These are phyloP conservation scores for Phaeosphaeria sp. DNA, from an alignment of 2,329 filamentous ascomycete species.

Conservation along the genomic window DNA sequence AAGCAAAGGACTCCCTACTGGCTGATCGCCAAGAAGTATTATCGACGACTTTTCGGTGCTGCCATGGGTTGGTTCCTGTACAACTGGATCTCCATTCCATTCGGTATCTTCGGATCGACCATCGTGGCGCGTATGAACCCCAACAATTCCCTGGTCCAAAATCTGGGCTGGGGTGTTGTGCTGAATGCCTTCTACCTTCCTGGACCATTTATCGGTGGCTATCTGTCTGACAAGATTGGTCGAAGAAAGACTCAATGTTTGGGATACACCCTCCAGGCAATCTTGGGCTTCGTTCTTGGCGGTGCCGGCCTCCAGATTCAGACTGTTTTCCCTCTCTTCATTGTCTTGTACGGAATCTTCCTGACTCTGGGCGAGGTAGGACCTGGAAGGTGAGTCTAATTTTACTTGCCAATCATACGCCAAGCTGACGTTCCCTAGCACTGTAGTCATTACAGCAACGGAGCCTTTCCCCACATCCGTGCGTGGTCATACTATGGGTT, in stretches of 20 bases:
- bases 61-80: slow-evolving; percentile 60
- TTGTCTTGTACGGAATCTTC: slow-evolving; percentile 36
- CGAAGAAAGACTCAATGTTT: slow-evolving; percentile 31
- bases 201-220: slow-evolving; percentile 36
- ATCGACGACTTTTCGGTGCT: slow-evolving; percentile 57
- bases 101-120: slow-evolving; percentile 62
- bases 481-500: slow-evolving; percentile 33
- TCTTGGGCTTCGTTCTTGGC: slow-evolving; percentile 34
- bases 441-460: slow-evolving; percentile 22
- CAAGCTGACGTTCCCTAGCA: neutral
- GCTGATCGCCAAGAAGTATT: slow-evolving; percentile 58
- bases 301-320: slow-evolving; percentile 36
- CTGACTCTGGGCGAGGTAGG: slow-evolving; percentile 35
- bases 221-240: slow-evolving; percentile 33
- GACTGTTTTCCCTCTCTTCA: slow-evolving; percentile 36
- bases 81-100: slow-evolving; percentile 63
- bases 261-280: slow-evolving; percentile 30
- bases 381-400: slow-evolving; percentile 15
- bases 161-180: slow-evolving; percentile 25
- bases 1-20: slow-evolving; percentile 54
- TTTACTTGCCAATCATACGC: neutral
- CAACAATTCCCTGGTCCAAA: slow-evolving; percentile 26
- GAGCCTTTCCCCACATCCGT: slow-evolving; percentile 36
- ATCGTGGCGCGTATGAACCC: slow-evolving; percentile 47
- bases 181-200: slow-evolving; percentile 35